These are phyloP conservation scores for Dendrobium huoshanense DNA, from an alignment of 106 monocot genomes.

Conservation along the genomic window DNA sequence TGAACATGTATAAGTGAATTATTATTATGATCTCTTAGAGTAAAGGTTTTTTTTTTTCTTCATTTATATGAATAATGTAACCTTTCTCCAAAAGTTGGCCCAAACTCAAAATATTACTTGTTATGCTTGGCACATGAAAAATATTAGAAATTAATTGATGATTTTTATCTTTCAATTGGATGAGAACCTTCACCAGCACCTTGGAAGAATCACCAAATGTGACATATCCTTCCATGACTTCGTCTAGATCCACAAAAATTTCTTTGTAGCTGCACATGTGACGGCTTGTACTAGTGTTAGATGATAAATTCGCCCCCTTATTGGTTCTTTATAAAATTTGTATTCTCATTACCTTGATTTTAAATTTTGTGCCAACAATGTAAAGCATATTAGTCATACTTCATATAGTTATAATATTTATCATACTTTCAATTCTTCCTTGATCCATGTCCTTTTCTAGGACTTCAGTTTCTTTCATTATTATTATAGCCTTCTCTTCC, in stretches of 20 bases:
- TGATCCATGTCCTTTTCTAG: neutral
- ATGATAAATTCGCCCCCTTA: neutral
- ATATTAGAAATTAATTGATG: slow-evolving; percentile 9
- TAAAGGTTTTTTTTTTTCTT: neutral
- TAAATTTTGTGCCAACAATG: neutral
- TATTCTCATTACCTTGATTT: neutral
- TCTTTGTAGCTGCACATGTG: neutral
- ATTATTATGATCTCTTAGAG: slow-evolving; percentile 1
- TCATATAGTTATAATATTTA: neutral
- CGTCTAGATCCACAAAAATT: slow-evolving; percentile 3
- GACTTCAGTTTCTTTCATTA: too few relatives aligned
- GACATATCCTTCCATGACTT: too few relatives aligned
- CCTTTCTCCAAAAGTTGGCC: slow-evolving; percentile 5
- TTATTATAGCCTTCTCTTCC: neutral
- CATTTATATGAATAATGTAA: neutral
- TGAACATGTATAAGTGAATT: neutral
- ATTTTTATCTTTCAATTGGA: neutral
- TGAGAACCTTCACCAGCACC: neutral
- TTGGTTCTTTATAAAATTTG: neutral
- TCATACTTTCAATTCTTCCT: neutral
- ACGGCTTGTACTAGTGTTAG: neutral
- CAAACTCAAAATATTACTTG: neutral
- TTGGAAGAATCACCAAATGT: slow-evolving; percentile 1
- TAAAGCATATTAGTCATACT: neutral
- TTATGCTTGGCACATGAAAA: neutral